Evolutionary conservation across 176 grass and related monocot genomes (phyloP), one percentile per base, ranked within the genome.

Genomic region (Microstegium vimineum): DNA sequence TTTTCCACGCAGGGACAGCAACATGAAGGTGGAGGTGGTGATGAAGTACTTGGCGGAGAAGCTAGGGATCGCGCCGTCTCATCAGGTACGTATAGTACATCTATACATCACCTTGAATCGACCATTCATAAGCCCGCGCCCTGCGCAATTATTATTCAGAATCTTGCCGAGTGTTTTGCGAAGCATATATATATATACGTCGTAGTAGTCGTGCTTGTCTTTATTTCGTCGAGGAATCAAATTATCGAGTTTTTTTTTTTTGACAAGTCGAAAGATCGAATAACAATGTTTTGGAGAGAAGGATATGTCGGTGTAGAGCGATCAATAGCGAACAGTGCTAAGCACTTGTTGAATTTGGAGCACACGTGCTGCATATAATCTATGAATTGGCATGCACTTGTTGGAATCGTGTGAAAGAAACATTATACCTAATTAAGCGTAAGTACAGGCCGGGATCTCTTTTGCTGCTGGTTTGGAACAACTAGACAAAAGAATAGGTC

Each of bases 21-120:
- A 69, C 77, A 87, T 92, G 76, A 94, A 85, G 77, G 80, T 97
- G 74, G 88, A 87, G 67, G 70, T 92, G 81, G 82, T 97, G 69
- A 86, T 87, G 69, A 94, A 90, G 87, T 94, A 97, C 72, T 90
- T 97, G 85, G 87, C 87, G 5, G 79, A 81, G 56, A 97, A 97
- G 82, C 87, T 97, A 86, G 94, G 94, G 16, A 38, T 90, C 71
- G 14, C 64, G 64, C 85, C 79, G 80, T 83, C 85, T 60, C 80
- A 90, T 25, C 87, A 94, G 94, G 94, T 94, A 91, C 4, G 28
- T n/a, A n/a, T n/a, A n/a, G n/a, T n/a, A n/a, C n/a, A n/a, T 18
- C 25, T 17, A 8, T 3, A 16, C 51, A 56, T 18, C 61, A 62
- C 45, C 34, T 84, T 0, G 22, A 65, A 64, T 76, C 14, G 65